Base-by-base conservation (phyloP, 176 grass and related monocot species). In the Aechmea fasciata region DNA sequence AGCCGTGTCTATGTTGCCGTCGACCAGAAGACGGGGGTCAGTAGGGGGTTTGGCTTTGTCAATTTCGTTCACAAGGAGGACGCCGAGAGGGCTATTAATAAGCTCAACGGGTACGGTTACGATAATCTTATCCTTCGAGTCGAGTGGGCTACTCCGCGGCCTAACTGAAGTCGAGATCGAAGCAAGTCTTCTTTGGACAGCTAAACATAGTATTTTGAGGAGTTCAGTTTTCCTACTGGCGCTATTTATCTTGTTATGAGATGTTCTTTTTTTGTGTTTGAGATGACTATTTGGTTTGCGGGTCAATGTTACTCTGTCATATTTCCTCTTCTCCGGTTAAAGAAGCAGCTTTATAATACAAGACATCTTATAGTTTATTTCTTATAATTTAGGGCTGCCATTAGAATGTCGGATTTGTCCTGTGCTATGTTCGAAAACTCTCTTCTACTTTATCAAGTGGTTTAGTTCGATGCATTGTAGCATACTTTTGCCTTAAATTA, bases 31-130 rank as follows among this genome's bases (percentile, higher is more conserved):
- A 86, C 90, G 72, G 86, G 86, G 28, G 63, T 48, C 1, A 93
- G 90, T 69, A 81, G 90, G 55, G 86, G 90, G 0, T 89, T 89
- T 41, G 86, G 85, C 11, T 95, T 95, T 2, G 80, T 95, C 65
- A 89, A 95, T 51, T 89, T 95, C 11, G 81, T 95, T 6, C 84
- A 95, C 78, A 81, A 82, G 22, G 90, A 95, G 69, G 86, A 95
- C 0, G 90, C 90, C 0, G 90, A 90, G 65, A 88, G 82, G 81
- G 85, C 90, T 17, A 95, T 90, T 54, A 90, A 85, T 78, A 95
- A 95, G 78, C 86, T 95, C 54, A 95, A 95, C 70, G 90, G 90
- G 2, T 95, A 95, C 72, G 90, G 90, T 55, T 95, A 95, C 57
- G 90, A 95, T 71, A 95, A 95, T 73, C 83, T 95, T 57, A 95